Base-by-base conservation (phyloP, 2,329 filamentous ascomycete genomes). In the Gaeumannomyces sp. region DNA sequence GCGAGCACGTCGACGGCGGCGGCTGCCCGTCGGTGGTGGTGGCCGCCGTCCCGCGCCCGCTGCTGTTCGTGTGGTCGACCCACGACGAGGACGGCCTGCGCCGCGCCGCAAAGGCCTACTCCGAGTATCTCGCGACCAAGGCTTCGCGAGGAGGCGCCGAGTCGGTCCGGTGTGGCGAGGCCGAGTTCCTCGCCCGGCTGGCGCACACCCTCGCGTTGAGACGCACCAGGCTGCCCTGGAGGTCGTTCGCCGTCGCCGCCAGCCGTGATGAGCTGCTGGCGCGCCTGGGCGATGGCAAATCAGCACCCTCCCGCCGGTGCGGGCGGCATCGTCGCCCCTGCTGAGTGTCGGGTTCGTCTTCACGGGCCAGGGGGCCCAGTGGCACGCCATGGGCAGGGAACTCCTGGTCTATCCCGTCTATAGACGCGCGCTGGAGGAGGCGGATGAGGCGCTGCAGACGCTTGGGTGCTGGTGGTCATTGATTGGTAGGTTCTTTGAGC, bases 361-460 rank as follows among this genome's bases (percentile, higher is more conserved):
- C 67, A 75, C 71, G 11, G 74, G 75, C 27, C 75, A 76, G 60
- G 75, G 74, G 10, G 74, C 74, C 0, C 74, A 76, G 64, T 76
- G 73, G 71, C 62, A 63, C 53, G 66, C 65, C 11, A 76, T 75
- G 73, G 73, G 71, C 22, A 64, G 65, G 16, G 65, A 66, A 45
- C 65, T 70, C 3, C 29, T 63, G 7, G 19, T 14, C 22, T 62
- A 64, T 31, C 61, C 64, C 13, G 61, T 63, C 22, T 68, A 62
- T 35, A 10, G 28, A 1, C 19, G 14, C 10, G 14, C 64, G 4
- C 25, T 67, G 7, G 57, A 56, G 13, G 29, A 29, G 4, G 33
- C 63, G n/a, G 64, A 64, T 4, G 25, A 14, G 19, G 31, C 28
- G n/a, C 38, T 64, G 22, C 14, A 28, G 19, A 22, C 4, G 11